phyloP scores from a whole-genome alignment of 2,329 filamentous ascomycete species.

The Ampelomyces quisqualis region DNA sequence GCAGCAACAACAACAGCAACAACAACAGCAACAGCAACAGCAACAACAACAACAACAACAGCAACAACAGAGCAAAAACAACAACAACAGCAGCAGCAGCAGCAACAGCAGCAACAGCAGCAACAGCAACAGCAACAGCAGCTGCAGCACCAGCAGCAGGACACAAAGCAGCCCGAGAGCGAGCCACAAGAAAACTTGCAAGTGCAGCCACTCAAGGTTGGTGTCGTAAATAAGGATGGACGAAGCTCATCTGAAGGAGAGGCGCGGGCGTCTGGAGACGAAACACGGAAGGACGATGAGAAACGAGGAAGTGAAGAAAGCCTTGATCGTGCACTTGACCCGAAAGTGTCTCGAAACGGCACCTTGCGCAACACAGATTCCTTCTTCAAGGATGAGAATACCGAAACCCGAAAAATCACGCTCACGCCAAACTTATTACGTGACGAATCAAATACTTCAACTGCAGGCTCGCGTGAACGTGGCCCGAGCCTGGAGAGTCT shows the following conservation, averaged over 20 bases:
- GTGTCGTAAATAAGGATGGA: conserved; percentile 34
- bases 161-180: conserved; percentile 42
- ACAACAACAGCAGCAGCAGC: conserved; percentile 17
- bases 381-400: conserved; percentile 94
- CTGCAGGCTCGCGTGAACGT: conserved; percentile 49
- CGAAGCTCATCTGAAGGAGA: conserved; percentile 26
- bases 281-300: conserved; percentile 46
- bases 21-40: conserved; percentile 28
- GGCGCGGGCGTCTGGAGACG: conserved; percentile 34
- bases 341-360: conserved; percentile 68
- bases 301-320: conserved; percentile 67
- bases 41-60: conserved; percentile 16
- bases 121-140: conserved; percentile 20
- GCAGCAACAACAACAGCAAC: conserved; percentile 19
- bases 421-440: conserved; percentile 89
- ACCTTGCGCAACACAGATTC: conserved; percentile 90
- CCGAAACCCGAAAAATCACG: conserved; percentile 96
- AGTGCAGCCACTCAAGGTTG: conserved; percentile 44
- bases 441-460: conserved; percentile 63
- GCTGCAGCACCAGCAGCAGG: conserved; percentile 17
- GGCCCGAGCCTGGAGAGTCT: conserved; percentile 72
- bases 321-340: conserved; percentile 52
- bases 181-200: conserved; percentile 42
- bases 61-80: conserved; percentile 34
- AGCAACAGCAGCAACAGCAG: conserved; percentile 25